Evolutionary conservation across 805 yeast species (phyloP).

Genomic region (Vanderwaltozyma tropicalis): DNA sequence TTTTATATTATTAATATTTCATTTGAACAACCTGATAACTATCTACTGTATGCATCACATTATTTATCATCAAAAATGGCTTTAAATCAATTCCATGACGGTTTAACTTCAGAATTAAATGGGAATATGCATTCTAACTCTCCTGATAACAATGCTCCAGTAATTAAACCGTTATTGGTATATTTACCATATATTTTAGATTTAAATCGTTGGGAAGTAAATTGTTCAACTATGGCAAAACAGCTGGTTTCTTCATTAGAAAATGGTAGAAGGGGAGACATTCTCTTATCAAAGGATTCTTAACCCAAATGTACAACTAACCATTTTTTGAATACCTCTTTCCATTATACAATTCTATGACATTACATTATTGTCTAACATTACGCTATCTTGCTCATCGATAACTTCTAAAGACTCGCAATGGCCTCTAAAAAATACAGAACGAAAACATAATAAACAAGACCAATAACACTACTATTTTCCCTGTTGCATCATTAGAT

Average conservation of each 20-base stretch:
- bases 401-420: too few species aligned
- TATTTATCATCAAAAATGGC: conserved; percentile 15
- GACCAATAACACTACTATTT: too few species aligned
- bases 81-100: conserved; percentile 20
- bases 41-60: conserved; percentile 2
- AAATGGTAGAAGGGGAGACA: conserved; percentile 11
- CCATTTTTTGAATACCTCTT: too few species aligned
- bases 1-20: conserved; percentile 15
- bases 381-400: too few species aligned
- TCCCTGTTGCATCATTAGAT: too few species aligned
- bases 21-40: conserved; percentile 2
- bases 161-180: conserved; percentile 9
- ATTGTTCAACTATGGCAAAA: conserved; percentile 4
- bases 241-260: conserved; percentile 7
- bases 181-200: conserved; percentile 7
- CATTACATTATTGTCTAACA: too few species aligned
- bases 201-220: conserved; percentile 1
- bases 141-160: conserved; percentile 1
- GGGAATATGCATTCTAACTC: too few species aligned
- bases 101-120: conserved; percentile 14
- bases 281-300: too few species aligned
- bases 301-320: too few species aligned
- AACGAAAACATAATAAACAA: too few species aligned
- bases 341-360: too few species aligned
- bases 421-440: too few species aligned